Evolutionary conservation across 768 basidiomycete species (phyloP), one percentile per base, ranked within the genome.

Genomic region (Termitomyces sp.): DNA sequence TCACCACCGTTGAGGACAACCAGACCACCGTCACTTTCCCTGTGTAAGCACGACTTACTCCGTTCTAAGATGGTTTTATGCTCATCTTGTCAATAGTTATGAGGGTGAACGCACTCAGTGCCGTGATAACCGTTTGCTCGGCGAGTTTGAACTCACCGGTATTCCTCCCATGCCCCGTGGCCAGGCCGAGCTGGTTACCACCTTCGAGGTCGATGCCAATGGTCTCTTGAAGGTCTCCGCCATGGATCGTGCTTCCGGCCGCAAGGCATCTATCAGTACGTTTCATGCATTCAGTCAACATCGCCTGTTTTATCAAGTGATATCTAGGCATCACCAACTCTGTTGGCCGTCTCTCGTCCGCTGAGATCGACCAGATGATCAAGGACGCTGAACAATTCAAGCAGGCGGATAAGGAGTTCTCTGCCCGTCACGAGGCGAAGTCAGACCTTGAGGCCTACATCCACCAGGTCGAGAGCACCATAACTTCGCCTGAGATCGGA

Each of bases 1-100:
- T 99, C 83, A 99, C 97, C 64, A 99, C 97, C 53, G 97, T 99
- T 61, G 97, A 99, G 84, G 97, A 99, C 82, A 99, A 98, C 82
- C 97, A 98, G 77, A 99, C 97, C 59, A 96, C 92, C 58, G 97
- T 99, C 77, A 98, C 96, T 62, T 99, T 98, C 93, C 97, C 97
- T 65, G 97, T 99, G 84, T 88, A 77, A 67, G 84, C 68, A 11
- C 15, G 34, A 40, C 60, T 35, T 45, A 11, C 35, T 12, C 43
- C 38, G 19, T 51, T 48, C 35, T 19, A 1, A 19, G n/a, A 35
- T 44, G 11, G 15, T n/a, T 26, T 48, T 2, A 22, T 65, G 57
- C 24, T 59, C 45, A 45, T 51, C 55, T 32, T 44, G 2, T 40
- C 30, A 19, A 26, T 59, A 87, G 85, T 44, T 98, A 99, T 76